Evolutionary conservation across 2,329 filamentous ascomycete species (phyloP).

Genomic region (Clarireedia paspali): DNA sequence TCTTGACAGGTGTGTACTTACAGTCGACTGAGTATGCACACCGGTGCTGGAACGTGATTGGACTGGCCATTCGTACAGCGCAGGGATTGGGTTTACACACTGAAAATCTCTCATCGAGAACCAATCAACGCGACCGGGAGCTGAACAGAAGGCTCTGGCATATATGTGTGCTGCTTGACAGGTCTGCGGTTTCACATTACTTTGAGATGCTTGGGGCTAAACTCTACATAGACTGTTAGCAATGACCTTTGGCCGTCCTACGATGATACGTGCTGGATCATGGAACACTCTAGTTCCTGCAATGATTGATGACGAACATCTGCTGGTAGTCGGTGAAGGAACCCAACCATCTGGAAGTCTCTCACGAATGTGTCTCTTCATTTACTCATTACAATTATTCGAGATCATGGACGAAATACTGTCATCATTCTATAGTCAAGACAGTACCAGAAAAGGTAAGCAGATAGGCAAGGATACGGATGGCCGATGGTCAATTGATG

Average conservation of each 20-base stretch:
- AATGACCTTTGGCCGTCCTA: slow-evolving; percentile 26
- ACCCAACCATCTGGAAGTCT: slow-evolving; percentile 16
- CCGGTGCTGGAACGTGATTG: slow-evolving; percentile 28
- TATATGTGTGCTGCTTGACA: slow-evolving; percentile 25
- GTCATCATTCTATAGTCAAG: slow-evolving; percentile 8
- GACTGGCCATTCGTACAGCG: slow-evolving; percentile 27
- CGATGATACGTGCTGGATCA: slow-evolving; percentile 13
- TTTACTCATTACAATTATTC: slow-evolving; percentile 16
- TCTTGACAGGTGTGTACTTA: slow-evolving; percentile 27
- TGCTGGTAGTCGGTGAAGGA: slow-evolving; percentile 19
- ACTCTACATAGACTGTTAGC: slow-evolving; percentile 11
- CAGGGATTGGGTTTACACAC: slow-evolving; percentile 26
- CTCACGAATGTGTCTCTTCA: slow-evolving; percentile 22
- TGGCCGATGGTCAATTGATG: neutral
- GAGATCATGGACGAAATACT: slow-evolving; percentile 18
- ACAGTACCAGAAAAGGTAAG: neutral
- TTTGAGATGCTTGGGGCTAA: slow-evolving; percentile 6
- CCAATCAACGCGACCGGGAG: slow-evolving; percentile 24
- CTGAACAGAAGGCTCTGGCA: slow-evolving; percentile 29
- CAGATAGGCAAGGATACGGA: neutral
- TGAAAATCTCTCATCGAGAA: neutral
- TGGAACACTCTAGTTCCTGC: slow-evolving; percentile 7
- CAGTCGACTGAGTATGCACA: slow-evolving; percentile 25
- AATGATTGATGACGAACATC: slow-evolving; percentile 28
- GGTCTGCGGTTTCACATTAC: slow-evolving; percentile 12